Evolutionary conservation across 2,329 filamentous ascomycete genomes (phyloP), one percentile per base, ranked within the genome.

Genomic region (Xylaria polymorpha): DNA sequence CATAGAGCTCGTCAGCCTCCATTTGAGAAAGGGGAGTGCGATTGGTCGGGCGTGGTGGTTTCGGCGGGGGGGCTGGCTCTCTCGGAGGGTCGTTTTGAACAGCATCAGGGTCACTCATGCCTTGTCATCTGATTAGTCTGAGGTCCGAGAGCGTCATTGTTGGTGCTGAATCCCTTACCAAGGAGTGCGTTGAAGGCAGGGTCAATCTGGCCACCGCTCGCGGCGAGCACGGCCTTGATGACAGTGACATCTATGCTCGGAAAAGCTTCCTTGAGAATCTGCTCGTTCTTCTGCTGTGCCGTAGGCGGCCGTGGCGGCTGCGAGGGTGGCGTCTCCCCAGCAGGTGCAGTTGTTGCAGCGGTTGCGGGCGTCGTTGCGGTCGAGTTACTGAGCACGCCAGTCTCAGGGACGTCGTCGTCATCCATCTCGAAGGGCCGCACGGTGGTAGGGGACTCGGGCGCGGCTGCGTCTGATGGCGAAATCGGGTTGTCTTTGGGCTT

Each of bases 111-210:
- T 94, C 92, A 70, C 91, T 93, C 91, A 94, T 93, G 75, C 91
- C 91, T 92, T 70, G 62, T 39, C 41, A 67, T 22, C 50, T 39
- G 37, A 44, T 74, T 66, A 78, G 70, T 50, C 64, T 65, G 35
- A 68, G 25, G 7, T 32, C 4, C 20, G 37, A 35, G 18, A 20
- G 10, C 15, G 32, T 22, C 43, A 29, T 50, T n/a, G 32, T 25
- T 35, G 50, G 25, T 20, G 32, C 14, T 35, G 9, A 25, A 15
- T 67, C 51, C 48, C 86, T 70, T 85, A 93, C 93, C 92, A 53
- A 99, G 86, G 51, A 99, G 86, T 43, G 96, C 96, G 82, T 98
- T 96, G 83, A 99, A 99, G 15, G 96, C 95, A 39, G 94, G 92
- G 80, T 99, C 96, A 57, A 98, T 90, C 76, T 91, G 90, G 68